A percentile compares a stretch with the other conserved stretches of the same genome.
phyloP scores from a whole-genome alignment of 495 filamentous ascomycete species.

The Darksidea phi region DNA sequence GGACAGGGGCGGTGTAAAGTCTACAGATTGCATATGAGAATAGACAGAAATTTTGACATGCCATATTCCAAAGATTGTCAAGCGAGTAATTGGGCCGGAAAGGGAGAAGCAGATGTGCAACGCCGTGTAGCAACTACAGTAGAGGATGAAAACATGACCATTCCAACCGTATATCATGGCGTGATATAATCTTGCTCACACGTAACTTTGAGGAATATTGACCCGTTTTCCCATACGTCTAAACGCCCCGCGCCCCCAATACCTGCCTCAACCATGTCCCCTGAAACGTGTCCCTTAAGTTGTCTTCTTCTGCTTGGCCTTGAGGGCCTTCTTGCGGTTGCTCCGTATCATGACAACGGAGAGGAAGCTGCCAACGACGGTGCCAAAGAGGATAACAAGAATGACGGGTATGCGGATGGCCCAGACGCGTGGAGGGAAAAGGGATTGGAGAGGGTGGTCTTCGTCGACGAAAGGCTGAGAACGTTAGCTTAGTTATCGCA shows the following conservation, averaged over 20 bases:
- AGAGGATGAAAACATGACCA: too few relatives aligned
- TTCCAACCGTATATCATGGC: too few relatives aligned
- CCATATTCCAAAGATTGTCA: too few relatives aligned
- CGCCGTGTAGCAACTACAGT: too few relatives aligned
- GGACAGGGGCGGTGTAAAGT: too few relatives aligned
- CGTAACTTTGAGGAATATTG: neutral
- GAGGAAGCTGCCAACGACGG: conserved; percentile 94
- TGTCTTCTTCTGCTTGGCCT: conserved; percentile 72
- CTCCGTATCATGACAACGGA: conserved; percentile 98
- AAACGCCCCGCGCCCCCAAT: too few relatives aligned
- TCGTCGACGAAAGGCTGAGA: conserved; percentile 91
- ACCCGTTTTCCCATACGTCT: neutral
- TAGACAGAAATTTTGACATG: too few relatives aligned
- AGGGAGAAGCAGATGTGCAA: too few relatives aligned
- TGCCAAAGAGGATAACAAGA: conserved; percentile 83
- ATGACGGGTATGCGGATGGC: conserved; percentile 98
- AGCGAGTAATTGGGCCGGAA: too few relatives aligned
- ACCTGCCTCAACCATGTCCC: conserved; percentile 51
- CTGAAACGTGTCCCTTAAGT: conserved; percentile 40
- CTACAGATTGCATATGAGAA: too few relatives aligned
- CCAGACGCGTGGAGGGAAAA: conserved; percentile 98
- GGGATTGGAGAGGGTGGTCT: conserved; percentile 85
- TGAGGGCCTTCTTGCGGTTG: conserved; percentile 94
- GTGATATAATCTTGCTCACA: neutral
- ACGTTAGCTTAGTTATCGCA: conserved; percentile 1